Evolutionary conservation across 352 stramenopile genomes (phyloP), one percentile per base, ranked within the genome.

Genomic region (Pythium coloratum): DNA sequence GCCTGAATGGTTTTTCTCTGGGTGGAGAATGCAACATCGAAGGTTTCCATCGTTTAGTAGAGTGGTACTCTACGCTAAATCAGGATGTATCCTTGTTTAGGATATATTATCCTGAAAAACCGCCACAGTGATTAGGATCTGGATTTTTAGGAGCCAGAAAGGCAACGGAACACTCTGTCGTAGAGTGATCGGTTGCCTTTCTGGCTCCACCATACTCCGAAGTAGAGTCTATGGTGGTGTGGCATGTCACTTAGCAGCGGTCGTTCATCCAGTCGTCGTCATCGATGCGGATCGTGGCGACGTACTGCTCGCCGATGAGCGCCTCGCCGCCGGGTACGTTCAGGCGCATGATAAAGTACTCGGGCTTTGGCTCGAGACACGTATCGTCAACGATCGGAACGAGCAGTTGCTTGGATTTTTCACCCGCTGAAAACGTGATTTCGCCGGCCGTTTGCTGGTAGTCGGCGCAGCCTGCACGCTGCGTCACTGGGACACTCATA

Each of bases 311-410:
- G 24, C 96, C 96, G 16, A 94, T 70, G 26, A 99, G 69, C 6
- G 84, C 74, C 20, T 95, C 90, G 3, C 90, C 94, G 0, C 96
- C 96, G 18, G 95, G 89, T 20, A 98, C 84, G 56, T 97, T 89
- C 24, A 99, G 76, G 0, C 90, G 95, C 26, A 99, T 78, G 46
- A 97, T 76, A 49, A 98, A 92, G 66, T 95, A 97, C 72, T 98
- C 86, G 13, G 91, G 73, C 69, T 88, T 84, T 28, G 68, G 75
- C 68, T 98, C 95, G 46, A 84, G 81, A 74, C 96, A 99, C 28
- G 80, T 77, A 75, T 99, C 95, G 66, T 99, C 94, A 56, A 98
- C 91, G 40, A 98, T 90, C n/a, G 83, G 77, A 30, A 98, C 80
- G 13, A 84, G 85, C 64, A 99, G 89, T 54, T 95, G 82, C 32